phyloP scores from a whole-genome alignment of 192 early-diverging fungal species.

The Linnemannia zychae region DNA sequence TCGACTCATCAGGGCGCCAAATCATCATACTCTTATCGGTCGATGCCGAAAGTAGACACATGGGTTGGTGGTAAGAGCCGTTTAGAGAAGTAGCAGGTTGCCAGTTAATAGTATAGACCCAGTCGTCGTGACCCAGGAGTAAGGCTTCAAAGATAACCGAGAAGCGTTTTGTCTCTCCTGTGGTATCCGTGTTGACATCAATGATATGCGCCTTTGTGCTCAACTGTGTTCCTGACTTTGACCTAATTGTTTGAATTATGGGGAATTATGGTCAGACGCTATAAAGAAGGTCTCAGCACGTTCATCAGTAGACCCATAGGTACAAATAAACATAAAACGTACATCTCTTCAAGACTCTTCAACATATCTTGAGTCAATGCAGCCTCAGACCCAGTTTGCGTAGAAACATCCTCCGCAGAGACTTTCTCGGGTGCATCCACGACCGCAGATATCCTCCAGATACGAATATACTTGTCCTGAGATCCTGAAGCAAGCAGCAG shows the following conservation, averaged over 20 bases:
- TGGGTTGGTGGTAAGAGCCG: conserved; percentile 70
- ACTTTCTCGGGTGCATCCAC: not conserved
- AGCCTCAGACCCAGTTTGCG: conserved; percentile 21
- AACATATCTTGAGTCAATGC: conserved; percentile 62
- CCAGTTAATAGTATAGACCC: conserved; percentile 92
- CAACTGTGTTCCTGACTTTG: conserved; percentile 72
- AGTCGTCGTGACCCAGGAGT: conserved; percentile 96
- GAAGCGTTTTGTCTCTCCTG: conserved; percentile 51
- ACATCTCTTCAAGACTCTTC: conserved; percentile 52
- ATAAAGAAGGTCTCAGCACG: too few species aligned
- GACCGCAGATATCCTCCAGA: conserved; percentile 83
- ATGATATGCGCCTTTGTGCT: conserved; percentile 89
- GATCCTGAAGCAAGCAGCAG: conserved; percentile 90
- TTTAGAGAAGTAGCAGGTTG: conserved; percentile 61
- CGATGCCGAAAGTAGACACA: conserved; percentile 86
- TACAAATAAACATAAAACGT: not conserved
- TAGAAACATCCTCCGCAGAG: conserved; percentile 7
- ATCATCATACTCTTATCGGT: conserved; percentile 94
- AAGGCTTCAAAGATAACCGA: conserved; percentile 90
- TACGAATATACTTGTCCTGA: conserved; percentile 93
- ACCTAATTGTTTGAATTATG: conserved; percentile 24
- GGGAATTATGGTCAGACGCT: not conserved
- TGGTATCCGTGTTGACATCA: conserved; percentile 57
- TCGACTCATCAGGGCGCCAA: conserved; percentile 85
- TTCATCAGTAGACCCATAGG: not conserved